Evolutionary conservation across 257 asterid genomes (phyloP).

Genomic region (Solanum chilense): DNA sequence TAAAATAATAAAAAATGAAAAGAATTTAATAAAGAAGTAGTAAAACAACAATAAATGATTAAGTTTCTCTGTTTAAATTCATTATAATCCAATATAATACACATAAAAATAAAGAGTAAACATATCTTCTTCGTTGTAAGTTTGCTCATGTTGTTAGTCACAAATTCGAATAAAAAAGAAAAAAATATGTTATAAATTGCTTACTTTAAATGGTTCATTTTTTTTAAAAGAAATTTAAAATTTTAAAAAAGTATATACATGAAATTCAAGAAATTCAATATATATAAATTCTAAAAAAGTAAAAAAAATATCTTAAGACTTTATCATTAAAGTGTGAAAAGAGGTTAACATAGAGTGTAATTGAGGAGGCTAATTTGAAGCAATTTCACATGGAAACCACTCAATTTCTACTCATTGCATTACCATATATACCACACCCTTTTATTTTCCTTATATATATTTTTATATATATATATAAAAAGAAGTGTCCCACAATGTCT

Average conservation of each 20-base stretch:
- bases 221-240: too few relatives aligned
- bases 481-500: conserved; percentile 21
- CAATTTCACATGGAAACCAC: conserved; percentile 54
- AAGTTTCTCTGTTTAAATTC: too few relatives aligned
- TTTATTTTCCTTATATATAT: background rate
- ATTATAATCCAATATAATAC: too few relatives aligned
- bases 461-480: background rate
- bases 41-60: too few relatives aligned
- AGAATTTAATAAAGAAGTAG: background rate
- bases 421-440: conserved; percentile 6
- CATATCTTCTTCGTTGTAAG: background rate
- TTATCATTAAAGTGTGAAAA: background rate
- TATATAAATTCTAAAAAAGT: too few relatives aligned
- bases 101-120: too few relatives aligned
- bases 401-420: conserved; percentile 34
- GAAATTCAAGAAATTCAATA: too few relatives aligned
- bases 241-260: background rate
- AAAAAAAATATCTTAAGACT: background rate
- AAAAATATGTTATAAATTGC: too few relatives aligned
- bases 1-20: too few relatives aligned
- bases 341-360: conserved; percentile 1
- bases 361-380: conserved; percentile 4
- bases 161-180: too few relatives aligned
- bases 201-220: background rate
- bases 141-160: background rate